Base-by-base conservation (phyloP, 2,329 filamentous ascomycete genomes). In the Ambrosiella cleistominuta region DNA sequence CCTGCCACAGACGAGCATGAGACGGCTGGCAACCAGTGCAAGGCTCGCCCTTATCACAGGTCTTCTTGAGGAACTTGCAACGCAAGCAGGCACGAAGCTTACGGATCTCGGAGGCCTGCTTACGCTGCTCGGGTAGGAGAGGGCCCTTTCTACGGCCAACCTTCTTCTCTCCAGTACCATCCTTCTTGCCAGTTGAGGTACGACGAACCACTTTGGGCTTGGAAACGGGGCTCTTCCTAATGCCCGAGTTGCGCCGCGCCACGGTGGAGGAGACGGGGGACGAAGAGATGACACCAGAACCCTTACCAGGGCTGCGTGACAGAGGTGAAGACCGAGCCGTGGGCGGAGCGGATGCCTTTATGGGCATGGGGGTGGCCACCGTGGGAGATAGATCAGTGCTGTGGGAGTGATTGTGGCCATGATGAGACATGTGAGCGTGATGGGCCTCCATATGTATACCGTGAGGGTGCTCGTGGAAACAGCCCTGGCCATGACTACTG, bases 1-100 rank as follows among this genome's bases (percentile, higher is more conserved):
- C 91, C 72, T 96, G 90, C 91, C 91, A 97, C 56, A 97, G 77
- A 63, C 91, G 84, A 62, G 91, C 91, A 70, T 97, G 91, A 17
- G 90, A 95, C 55, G 91, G 91, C 73, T 95, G 87, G 74, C 91
- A 97, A 53, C 91, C 91, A 66, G 85, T 86, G 71, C 91, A 97
- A 60, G 91, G 91, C 74, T 96, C 90, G 63, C 91, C 91, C 75
- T 94, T 96, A 71, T 97, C 91, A 68, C 91, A 97, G 54, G 91
- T 96, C 80, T 97, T 97, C 80, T 97, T 97, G 69, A 97, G 77
- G 75, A 96, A 97, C 74, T 96, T 96, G 80, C 91, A 97, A 63
- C 91, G 84, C 65, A 97, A 75, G 70, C 91, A 97, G 53, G 91
- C 91, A 67, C 91, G 81, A 65, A 96, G 76, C 72, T 97, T 97